Evolutionary conservation across 2,329 filamentous ascomycete species (phyloP).

Genomic region (Aspergillus pseudoviridinutans): DNA sequence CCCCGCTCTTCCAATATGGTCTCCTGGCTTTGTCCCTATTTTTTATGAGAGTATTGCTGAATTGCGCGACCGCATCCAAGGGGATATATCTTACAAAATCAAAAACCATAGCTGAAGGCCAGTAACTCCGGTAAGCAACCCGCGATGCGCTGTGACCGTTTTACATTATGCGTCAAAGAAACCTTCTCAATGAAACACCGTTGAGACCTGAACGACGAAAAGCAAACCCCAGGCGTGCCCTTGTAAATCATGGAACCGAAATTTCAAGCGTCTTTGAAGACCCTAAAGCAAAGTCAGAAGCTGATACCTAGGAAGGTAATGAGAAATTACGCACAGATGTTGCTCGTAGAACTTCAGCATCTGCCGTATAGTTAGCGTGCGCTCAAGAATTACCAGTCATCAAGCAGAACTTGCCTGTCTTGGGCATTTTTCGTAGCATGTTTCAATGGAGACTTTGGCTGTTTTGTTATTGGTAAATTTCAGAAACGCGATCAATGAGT

Average conservation of each 20-base stretch:
- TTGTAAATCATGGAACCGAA: not conserved
- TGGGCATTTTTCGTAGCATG: conserved; percentile 43
- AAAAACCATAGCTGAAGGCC: not conserved
- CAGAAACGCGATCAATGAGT: conserved; percentile 37
- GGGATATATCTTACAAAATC: conserved; percentile 11
- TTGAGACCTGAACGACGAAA: not conserved
- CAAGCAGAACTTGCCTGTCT: conserved; percentile 28
- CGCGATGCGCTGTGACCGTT: conserved; percentile 8
- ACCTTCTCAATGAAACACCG: not conserved
- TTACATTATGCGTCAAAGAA: not conserved
- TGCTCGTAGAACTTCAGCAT: conserved; percentile 49
- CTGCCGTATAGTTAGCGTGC: conserved; percentile 20
- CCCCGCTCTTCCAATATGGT: not conserved
- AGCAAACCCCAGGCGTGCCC: not conserved
- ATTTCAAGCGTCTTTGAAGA: conserved; percentile 32
- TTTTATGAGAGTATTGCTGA: not conserved
- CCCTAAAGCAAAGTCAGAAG: conserved; percentile 23
- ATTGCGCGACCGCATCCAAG: not conserved
- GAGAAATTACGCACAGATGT: conserved; percentile 39
- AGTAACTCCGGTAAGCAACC: conserved; percentile 10
- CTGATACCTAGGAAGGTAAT: not conserved
- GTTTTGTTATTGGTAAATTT: conserved; percentile 44
- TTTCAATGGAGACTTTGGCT: conserved; percentile 38
- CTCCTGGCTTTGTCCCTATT: not conserved
- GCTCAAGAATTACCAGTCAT: not conserved